A percentile compares a stretch with the other conserved stretches of the same genome.
These are phyloP conservation scores for Eremochloa ophiuroides DNA, from an alignment of 176 grass and related monocot genomes.

Conservation along the genomic window DNA sequence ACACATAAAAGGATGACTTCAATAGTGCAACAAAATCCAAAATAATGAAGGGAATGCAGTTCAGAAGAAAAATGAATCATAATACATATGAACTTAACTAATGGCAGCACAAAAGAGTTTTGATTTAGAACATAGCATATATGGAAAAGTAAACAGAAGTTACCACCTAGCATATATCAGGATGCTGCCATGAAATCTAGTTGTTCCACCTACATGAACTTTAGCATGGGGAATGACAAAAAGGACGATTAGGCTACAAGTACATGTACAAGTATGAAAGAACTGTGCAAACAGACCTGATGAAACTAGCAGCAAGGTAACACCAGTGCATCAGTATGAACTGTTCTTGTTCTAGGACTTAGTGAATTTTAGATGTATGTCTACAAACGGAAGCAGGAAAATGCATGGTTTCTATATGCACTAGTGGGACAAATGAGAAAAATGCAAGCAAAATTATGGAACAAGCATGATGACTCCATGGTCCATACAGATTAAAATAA, in stretches of 20 bases:
- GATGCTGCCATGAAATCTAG: not conserved
- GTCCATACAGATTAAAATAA: not conserved
- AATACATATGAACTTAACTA: not conserved
- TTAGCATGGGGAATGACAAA: not conserved
- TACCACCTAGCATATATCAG: not conserved
- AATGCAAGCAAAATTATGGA: not conserved
- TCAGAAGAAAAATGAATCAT: not conserved
- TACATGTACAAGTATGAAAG: constrained; percentile 17
- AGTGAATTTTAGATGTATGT: constrained; percentile 1
- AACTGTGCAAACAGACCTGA: not conserved
- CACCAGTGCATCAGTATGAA: constrained; percentile 1
- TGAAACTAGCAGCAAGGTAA: constrained; percentile 2
- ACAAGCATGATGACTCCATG: not conserved
- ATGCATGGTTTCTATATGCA: not conserved
- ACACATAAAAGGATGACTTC: not conserved
- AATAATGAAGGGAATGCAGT: not conserved
- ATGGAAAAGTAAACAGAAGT: not conserved
- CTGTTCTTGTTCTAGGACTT: constrained; percentile 13
- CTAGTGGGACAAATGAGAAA: not conserved
- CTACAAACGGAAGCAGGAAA: not conserved
- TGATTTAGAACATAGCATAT: not conserved
- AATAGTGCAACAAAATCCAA: not conserved
- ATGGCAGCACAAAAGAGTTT: not conserved
- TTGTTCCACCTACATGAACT: not conserved
- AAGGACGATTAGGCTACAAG: not conserved